Evolutionary conservation across 352 stramenopile genomes (phyloP).

Genomic region (Phytophthora meadii): DNA sequence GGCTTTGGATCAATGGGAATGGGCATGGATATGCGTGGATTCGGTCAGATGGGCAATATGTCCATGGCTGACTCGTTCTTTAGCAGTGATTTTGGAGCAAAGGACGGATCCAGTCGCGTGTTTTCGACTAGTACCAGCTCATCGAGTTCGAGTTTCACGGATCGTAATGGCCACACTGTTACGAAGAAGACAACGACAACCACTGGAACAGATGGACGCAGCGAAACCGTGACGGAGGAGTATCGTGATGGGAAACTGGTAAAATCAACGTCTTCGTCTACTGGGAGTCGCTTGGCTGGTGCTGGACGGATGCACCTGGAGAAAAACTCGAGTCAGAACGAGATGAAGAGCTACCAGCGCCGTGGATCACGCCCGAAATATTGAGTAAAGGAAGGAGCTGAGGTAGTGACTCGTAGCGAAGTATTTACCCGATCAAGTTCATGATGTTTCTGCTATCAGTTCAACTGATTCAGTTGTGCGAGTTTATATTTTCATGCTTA

Average conservation of each 20-base stretch:
- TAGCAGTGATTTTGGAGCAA: constrained; percentile 36
- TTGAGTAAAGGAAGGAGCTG: constrained; percentile 25
- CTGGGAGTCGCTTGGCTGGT: constrained; percentile 50
- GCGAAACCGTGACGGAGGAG: constrained; percentile 73
- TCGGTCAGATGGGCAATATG: constrained; percentile 44
- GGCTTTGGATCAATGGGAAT: constrained; percentile 41
- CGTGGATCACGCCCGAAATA: constrained; percentile 14
- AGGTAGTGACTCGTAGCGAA: constrained; percentile 6
- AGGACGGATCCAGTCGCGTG: constrained; percentile 12
- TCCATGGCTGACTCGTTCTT: constrained; percentile 64
- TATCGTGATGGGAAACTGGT: constrained; percentile 73
- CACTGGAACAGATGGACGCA: constrained; percentile 50
- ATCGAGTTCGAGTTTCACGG: constrained; percentile 72
- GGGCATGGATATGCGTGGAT: constrained; percentile 35
- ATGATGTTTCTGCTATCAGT: background rate
- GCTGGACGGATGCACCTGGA: constrained; percentile 75
- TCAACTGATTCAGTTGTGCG: no score
- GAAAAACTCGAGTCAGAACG: constrained; percentile 5
- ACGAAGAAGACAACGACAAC: constrained; percentile 82
- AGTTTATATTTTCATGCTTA: no score
- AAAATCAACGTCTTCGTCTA: constrained; percentile 49
- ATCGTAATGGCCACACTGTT: constrained; percentile 75
- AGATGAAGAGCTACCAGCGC: constrained; percentile 17
- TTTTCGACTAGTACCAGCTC: constrained; percentile 59
- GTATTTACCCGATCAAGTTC: constrained; percentile 16